Base-by-base conservation (phyloP, 2,329 filamentous ascomycete species). In the Paraphaeosphaeria sporulosa region DNA sequence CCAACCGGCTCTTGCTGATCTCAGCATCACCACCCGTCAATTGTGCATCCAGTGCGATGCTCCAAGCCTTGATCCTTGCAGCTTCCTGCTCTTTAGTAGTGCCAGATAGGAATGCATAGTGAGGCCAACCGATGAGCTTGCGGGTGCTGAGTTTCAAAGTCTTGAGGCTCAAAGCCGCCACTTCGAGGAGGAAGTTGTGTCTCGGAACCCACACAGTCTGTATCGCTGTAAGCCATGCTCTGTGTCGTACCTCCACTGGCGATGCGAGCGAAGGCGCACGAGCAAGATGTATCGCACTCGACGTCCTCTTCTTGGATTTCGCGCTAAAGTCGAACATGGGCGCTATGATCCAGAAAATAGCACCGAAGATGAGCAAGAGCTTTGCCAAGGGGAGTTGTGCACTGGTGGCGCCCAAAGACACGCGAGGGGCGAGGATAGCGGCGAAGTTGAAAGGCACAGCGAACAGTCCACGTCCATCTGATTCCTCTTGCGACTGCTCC, bases 161-260 rank as follows among this genome's bases (percentile, higher is more conserved):
- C 81, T 97, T 95, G 44, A 93, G 82, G 7, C 89, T 83, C 25
- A 97, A 84, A 3, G 93, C 94, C 17, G 91, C 88, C 57, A 92
- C 90, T 76, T 97, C 94, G 3, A 96, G 87, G 66, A 94, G 85
- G 75, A 96, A 94, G 67, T 90, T 92, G 76, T 96, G 92, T 21
- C 90, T 87, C 12, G 94, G 94, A 15, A 97, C 91, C 87, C 93
- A 96, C 25, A 97, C 92, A 4, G 91, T 94, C 78, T 97, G 94
- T 60, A 97, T 90, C 8, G 94, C 92, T 3, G 94, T 97, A 59
- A 96, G 88, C 94, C 94, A 97, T 34, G 94, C 94, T 75, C 93
- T 91, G 61, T 90, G 89, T 53, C 93, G 90, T 48, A 96, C 90
- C 67, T 95, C 88, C 58, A 96, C 93, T 0, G 94, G 90, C 0